Evolutionary conservation across 2,329 filamentous ascomycete genomes (phyloP).

Genomic region (Claviceps pazoutovae): DNA sequence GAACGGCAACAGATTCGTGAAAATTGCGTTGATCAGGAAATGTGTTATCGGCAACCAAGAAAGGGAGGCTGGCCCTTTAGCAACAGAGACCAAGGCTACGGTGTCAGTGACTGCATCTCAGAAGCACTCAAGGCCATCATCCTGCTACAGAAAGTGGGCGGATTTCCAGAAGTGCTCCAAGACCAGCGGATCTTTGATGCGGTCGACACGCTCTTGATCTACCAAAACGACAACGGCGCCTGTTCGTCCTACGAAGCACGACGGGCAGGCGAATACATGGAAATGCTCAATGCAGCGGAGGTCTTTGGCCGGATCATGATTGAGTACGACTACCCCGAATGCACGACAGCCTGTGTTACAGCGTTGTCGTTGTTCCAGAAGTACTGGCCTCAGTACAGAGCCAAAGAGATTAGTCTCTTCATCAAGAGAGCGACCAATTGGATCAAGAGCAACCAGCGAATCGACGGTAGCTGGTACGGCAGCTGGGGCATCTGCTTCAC

Average conservation of each 20-base stretch:
- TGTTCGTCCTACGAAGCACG: constrained; percentile 83
- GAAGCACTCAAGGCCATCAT: constrained; percentile 83
- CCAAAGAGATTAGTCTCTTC: constrained; percentile 58
- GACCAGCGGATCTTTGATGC: constrained; percentile 73
- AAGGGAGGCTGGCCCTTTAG: constrained; percentile 97
- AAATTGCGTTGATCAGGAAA: constrained; percentile 60
- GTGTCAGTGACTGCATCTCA: constrained; percentile 85
- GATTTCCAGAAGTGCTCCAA: constrained; percentile 60
- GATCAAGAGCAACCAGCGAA: constrained; percentile 64
- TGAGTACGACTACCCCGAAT: constrained; percentile 96
- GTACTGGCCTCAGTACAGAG: constrained; percentile 68
- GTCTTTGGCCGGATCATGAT: constrained; percentile 98
- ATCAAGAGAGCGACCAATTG: constrained; percentile 63
- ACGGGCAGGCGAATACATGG: constrained; percentile 62
- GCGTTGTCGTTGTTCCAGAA: constrained; percentile 70
- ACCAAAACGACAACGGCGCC: constrained; percentile 77
- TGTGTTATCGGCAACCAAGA: constrained; percentile 77
- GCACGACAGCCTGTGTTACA: constrained; percentile 87
- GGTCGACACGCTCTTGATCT: constrained; percentile 78
- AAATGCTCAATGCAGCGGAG: constrained; percentile 86
- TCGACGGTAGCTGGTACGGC: constrained; percentile 93
- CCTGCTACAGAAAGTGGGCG: constrained; percentile 63
- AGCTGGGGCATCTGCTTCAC: constrained; percentile 98
- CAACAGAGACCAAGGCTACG: constrained; percentile 83
- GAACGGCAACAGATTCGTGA: constrained; percentile 85